These are phyloP conservation scores for Prunus yedoensis DNA, from an alignment of 331 rosid genomes.

Conservation along the genomic window DNA sequence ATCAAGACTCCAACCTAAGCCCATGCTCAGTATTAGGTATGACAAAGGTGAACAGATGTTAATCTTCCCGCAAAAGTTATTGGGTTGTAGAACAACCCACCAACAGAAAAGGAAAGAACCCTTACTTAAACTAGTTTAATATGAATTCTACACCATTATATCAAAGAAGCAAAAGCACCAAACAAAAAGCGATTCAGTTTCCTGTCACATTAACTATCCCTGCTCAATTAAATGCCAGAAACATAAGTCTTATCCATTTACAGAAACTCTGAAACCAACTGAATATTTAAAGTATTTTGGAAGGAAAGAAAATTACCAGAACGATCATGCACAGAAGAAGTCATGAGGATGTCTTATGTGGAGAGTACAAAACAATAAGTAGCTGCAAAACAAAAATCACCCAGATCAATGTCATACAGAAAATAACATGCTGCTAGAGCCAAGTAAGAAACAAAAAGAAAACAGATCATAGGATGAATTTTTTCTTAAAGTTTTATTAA, in stretches of 20 bases:
- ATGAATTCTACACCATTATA: background rate
- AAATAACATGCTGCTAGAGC: background rate
- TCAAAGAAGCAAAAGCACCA: background rate
- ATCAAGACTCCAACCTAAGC: background rate
- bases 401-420: conserved; percentile 6
- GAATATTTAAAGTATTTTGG: background rate
- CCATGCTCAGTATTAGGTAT: background rate
- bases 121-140: background rate
- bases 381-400: conserved; percentile 22
- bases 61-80: background rate
- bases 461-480: too few relatives aligned
- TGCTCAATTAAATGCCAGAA: conserved; percentile 12
- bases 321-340: conserved; percentile 45
- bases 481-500: too few relatives aligned
- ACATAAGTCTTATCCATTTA: background rate
- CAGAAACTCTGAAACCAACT: background rate
- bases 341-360: conserved; percentile 40
- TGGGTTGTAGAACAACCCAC: conserved; percentile 1
- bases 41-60: background rate
- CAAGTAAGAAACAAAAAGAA: background rate
- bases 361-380: conserved; percentile 28
- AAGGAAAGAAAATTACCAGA: conserved; percentile 31
- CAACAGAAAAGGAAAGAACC: background rate
- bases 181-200: background rate
- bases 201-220: background rate